phyloP scores from a whole-genome alignment of 2,329 filamentous ascomycete species.

The Trichoderma koningiopsis region DNA sequence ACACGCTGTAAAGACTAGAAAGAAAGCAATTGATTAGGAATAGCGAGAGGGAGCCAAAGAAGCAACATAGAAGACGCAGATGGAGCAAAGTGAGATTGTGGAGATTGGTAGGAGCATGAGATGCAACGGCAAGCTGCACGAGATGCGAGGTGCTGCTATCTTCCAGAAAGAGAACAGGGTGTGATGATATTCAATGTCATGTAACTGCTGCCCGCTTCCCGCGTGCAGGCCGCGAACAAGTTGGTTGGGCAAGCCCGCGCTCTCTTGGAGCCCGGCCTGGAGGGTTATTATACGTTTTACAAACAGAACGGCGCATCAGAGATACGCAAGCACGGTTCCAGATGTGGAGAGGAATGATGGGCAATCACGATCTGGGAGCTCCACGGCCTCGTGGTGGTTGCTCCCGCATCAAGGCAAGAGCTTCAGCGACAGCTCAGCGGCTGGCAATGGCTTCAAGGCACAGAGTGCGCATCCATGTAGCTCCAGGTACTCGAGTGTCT shows the following conservation, averaged over 20 bases:
- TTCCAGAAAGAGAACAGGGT: neutral
- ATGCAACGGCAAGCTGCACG: conserved; percentile 11
- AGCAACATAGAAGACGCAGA: neutral
- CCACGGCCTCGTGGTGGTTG: neutral
- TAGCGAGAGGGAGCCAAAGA: conserved; percentile 20
- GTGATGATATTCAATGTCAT: neutral
- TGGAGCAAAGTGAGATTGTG: neutral
- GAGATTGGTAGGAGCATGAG: neutral
- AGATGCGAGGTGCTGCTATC: neutral
- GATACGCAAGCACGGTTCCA: neutral
- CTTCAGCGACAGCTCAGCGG: neutral
- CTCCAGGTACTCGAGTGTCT: conserved; percentile 3
- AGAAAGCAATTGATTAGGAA: conserved; percentile 13
- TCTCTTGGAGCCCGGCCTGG: neutral
- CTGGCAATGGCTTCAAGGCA: neutral
- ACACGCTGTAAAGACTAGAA: neutral
- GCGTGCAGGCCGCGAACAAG: conserved; percentile 6
- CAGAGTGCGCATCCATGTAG: neutral
- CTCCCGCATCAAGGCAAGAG: neutral
- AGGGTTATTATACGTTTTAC: conserved; percentile 8
- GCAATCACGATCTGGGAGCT: neutral
- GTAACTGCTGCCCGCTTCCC: neutral
- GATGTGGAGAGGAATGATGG: neutral
- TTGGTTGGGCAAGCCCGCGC: neutral
- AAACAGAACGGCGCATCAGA: neutral